These are phyloP conservation scores for Solanum hybrid DNA, from an alignment of 305 asterid species.

Conservation along the genomic window DNA sequence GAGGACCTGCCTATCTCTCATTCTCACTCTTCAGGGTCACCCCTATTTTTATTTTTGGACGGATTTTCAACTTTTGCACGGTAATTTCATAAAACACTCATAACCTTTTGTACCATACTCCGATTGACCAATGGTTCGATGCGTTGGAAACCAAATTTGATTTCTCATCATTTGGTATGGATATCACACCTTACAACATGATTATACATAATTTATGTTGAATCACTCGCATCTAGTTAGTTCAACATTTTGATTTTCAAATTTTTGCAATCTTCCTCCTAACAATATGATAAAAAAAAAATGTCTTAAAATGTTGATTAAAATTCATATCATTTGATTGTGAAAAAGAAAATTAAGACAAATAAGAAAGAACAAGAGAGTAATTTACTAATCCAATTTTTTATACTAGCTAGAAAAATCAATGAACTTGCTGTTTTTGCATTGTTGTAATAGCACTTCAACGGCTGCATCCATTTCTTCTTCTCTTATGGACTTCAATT, in stretches of 20 bases:
- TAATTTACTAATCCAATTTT: background rate
- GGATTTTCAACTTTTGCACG: background rate
- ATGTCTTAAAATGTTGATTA: background rate
- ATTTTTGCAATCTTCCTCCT: background rate
- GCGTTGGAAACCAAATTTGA: background rate
- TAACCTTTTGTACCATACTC: background rate
- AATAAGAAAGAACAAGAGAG: background rate
- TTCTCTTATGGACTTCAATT: background rate
- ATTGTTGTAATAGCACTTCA: background rate
- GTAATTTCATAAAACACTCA: background rate
- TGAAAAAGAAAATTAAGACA: background rate
- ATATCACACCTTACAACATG: background rate
- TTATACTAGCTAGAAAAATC: background rate
- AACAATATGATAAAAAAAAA: background rate
- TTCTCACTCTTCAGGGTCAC: too few species aligned
- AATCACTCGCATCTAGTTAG: background rate
- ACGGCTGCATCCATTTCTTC: background rate
- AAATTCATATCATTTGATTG: background rate
- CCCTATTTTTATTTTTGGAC: too few species aligned
- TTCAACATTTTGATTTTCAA: background rate
- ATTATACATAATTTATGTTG: background rate
- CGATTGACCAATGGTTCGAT: background rate
- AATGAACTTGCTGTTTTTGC: background rate
- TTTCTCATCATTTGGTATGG: background rate
- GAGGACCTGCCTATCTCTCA: too few species aligned